Conservation (phyloP, 2,329 filamentous ascomycete genomes). For the Pseudogymnoascus destructans region DNA sequence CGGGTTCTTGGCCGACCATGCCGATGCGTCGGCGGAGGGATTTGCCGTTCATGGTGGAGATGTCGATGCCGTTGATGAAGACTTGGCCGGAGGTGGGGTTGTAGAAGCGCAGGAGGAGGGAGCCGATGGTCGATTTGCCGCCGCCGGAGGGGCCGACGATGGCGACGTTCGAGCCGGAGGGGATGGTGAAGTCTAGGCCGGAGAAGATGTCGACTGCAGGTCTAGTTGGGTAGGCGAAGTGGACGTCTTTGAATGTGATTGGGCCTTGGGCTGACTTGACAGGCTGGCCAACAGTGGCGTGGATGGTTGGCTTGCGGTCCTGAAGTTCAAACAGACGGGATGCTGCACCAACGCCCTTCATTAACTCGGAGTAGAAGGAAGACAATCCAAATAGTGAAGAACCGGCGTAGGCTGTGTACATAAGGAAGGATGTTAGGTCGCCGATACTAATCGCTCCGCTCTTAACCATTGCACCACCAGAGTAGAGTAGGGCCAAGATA, state of each 20-base stretch:
- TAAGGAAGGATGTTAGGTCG: conserved; percentile 90
- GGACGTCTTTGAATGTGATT: conserved; percentile 76
- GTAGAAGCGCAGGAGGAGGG: conserved; percentile 86
- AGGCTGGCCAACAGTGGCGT: conserved; percentile 67
- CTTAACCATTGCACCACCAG: conserved; percentile 82
- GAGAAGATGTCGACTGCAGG: conserved; percentile 88
- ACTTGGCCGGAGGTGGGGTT: conserved; percentile 65
- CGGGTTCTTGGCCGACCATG: conserved; percentile 89
- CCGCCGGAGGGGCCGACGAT: conserved; percentile 94
- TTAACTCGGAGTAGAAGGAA: conserved; percentile 93
- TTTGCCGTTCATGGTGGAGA: conserved; percentile 81
- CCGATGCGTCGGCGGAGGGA: conserved; percentile 85
- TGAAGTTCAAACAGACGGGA: conserved; percentile 91
- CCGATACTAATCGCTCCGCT: conserved; percentile 77
- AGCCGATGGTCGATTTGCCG: conserved; percentile 90
- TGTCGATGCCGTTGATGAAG: conserved; percentile 71
- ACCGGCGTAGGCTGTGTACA: conserved; percentile 83
- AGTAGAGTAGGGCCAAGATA: conserved; percentile 77
- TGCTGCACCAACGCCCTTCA: conserved; percentile 98
- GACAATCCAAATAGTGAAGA: conserved; percentile 89
- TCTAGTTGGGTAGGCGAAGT: conserved; percentile 85
- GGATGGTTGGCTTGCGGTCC: conserved; percentile 74
- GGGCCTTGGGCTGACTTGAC: conserved; percentile 76
- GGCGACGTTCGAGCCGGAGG: conserved; percentile 85
- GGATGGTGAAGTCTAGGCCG: conserved; percentile 77